Evolutionary conservation across 2,329 filamentous ascomycete species (phyloP), one percentile per base, ranked within the genome.

Genomic region (Hirsutella minnesotensis): DNA sequence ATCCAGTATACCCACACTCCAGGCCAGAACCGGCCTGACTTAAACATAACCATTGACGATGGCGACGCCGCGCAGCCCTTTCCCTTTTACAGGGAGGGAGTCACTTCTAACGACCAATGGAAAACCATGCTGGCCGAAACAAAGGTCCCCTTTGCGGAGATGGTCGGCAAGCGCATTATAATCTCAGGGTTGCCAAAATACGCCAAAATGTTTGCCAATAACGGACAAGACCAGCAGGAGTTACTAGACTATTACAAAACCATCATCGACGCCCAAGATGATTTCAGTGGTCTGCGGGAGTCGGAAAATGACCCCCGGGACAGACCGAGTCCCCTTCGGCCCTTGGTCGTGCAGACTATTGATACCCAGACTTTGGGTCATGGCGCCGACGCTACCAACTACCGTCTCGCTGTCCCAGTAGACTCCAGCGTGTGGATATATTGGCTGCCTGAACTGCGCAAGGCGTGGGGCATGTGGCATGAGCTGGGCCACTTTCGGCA

Each of bases 131-230:
- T 47, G 22, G 2, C 1, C 2, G 21, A 1, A 2, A 47, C 46
- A 2, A 43, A 20, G 8, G 41, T 47, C 2, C 43, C 46, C 3
- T 45, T 44, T 19, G 46, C 46, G 12, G 46, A 47, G 13, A n/a
- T 37, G 1, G 15, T 7, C 10, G 41, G 46, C 20, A 10, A 41
- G 4, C 38, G 38, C 3, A 42, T 45, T 27, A 47, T 47, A 9
- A 22, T 47, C 9, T 45, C 45, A 5, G 43, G 45, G 1, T 38
- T 43, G 5, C 40, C 42, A 4, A 24, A 4, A 12, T 2, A 18
- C 2, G 45, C 45, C 15, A 20, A 16, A 19, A 20, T 0, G 1
- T 30, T 27, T 24, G 35, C 34, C 29, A 12, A 19, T 2, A 15
- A 22, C 3, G 31, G 33, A 4, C 29, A 31, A 19, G 27, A 27